phyloP scores from a whole-genome alignment of 1,284 basidiomycete genomes.

The Melampsora larici-populina region DNA sequence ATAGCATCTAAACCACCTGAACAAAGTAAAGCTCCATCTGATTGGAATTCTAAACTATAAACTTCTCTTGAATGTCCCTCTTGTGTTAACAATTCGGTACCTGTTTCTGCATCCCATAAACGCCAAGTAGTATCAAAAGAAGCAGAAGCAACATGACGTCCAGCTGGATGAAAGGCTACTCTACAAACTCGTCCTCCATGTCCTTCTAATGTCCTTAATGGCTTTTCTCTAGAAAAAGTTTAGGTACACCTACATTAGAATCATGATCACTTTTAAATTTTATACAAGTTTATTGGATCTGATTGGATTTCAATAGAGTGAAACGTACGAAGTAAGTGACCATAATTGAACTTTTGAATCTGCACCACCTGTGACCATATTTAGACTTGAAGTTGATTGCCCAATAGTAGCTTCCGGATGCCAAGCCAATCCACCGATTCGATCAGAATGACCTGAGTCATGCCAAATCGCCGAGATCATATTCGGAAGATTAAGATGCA shows the following conservation, averaged over 20 bases:
- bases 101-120: conserved; percentile 82
- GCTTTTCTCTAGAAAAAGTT: conserved; percentile 62
- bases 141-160: conserved; percentile 84
- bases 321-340: conserved; percentile 72
- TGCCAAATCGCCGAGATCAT: neutral
- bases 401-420: conserved; percentile 88
- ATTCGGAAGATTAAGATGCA: neutral
- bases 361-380: conserved; percentile 85
- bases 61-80: conserved; percentile 98
- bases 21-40: conserved; percentile 85
- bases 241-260: neutral
- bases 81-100: conserved; percentile 79
- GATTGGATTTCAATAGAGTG: neutral
- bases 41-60: conserved; percentile 89
- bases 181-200: conserved; percentile 87
- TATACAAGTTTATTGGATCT: neutral
- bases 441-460: conserved; percentile 73
- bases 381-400: conserved; percentile 67
- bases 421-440: conserved; percentile 94
- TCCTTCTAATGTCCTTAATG: conserved; percentile 76
- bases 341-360: conserved; percentile 83
- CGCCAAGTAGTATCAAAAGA: conserved; percentile 99
- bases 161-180: conserved; percentile 92
- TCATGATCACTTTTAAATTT: conserved; percentile 14
- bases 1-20: conserved; percentile 95